Conservation (phyloP, 306 rosid genomes). For the Dryas alaskensis region DNA sequence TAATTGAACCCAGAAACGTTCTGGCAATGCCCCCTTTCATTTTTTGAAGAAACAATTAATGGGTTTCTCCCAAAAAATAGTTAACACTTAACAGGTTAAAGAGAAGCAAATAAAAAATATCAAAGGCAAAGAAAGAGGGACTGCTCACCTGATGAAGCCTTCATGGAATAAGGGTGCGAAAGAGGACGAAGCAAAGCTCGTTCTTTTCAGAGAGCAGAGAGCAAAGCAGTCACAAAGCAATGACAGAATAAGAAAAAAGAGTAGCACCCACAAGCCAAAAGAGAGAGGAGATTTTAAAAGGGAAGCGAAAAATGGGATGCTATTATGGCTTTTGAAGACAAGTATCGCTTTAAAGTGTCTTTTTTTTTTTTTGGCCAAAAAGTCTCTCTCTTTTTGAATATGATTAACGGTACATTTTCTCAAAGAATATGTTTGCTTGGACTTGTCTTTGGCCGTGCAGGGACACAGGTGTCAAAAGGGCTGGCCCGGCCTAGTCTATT, state of each 20-base stretch:
- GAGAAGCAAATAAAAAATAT: neutral
- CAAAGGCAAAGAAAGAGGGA: neutral
- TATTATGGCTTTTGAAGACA: slow-evolving; percentile 26
- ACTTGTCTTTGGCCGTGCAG: no score
- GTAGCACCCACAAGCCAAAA: neutral
- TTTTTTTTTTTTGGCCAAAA: no score
- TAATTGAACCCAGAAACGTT: no score
- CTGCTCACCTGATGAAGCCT: slow-evolving; percentile 31
- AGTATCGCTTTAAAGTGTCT: slow-evolving; percentile 16
- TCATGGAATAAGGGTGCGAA: slow-evolving; percentile 25
- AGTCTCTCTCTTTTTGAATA: slow-evolving; percentile 20
- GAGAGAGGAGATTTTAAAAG: neutral
- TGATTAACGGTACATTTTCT: neutral
- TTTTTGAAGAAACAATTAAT: neutral
- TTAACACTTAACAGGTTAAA: neutral
- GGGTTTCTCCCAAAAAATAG: neutral
- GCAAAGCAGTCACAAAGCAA: neutral
- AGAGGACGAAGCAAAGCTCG: slow-evolving; percentile 1
- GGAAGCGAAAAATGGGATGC: slow-evolving; percentile 13
- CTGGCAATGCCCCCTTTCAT: slow-evolving; percentile 2
- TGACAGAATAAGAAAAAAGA: neutral
- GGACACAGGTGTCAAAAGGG: no score
- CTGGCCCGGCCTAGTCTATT: no score
- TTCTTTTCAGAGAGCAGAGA: neutral
- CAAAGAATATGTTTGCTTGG: no score